A percentile compares a stretch with the other conserved stretches of the same genome.
These are phyloP conservation scores for Starmerella vaccinii DNA, from an alignment of 805 yeast genomes.

Conservation along the genomic window DNA sequence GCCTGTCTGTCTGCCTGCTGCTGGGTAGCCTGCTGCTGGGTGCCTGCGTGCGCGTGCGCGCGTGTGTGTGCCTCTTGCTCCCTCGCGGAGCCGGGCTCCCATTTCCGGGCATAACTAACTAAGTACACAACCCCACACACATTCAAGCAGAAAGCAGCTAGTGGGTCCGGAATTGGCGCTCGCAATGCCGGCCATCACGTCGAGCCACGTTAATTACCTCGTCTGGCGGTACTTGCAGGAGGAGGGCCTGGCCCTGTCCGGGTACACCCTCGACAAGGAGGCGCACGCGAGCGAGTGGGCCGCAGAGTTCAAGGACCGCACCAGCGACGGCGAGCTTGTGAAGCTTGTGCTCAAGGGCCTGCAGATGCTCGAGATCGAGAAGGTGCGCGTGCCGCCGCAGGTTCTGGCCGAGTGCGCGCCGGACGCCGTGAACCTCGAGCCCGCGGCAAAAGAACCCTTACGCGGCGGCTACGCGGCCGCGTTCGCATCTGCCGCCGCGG, in stretches of 20 bases:
- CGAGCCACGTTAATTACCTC: slow-evolving; percentile 77
- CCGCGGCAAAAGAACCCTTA: background rate
- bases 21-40: too few relatives aligned
- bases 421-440: background rate
- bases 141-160: too few relatives aligned
- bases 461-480: background rate
- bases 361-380: slow-evolving; percentile 59
- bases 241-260: slow-evolving; percentile 51
- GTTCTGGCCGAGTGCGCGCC: background rate
- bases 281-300: slow-evolving; percentile 53
- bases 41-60: too few relatives aligned
- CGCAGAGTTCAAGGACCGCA: slow-evolving; percentile 36
- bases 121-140: too few relatives aligned
- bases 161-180: background rate
- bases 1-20: too few relatives aligned
- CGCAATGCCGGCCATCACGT: slow-evolving; percentile 37
- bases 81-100: too few relatives aligned
- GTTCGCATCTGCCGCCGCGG: background rate
- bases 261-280: slow-evolving; percentile 71
- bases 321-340: slow-evolving; percentile 75
- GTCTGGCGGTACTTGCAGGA: slow-evolving; percentile 91
- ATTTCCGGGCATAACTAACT: too few relatives aligned
- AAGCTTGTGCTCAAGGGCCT: slow-evolving; percentile 78
- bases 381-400: background rate
- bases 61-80: slow-evolving; percentile 1